Base-by-base conservation (phyloP, 805 yeast genomes). In the Saturnispora galanensis region DNA sequence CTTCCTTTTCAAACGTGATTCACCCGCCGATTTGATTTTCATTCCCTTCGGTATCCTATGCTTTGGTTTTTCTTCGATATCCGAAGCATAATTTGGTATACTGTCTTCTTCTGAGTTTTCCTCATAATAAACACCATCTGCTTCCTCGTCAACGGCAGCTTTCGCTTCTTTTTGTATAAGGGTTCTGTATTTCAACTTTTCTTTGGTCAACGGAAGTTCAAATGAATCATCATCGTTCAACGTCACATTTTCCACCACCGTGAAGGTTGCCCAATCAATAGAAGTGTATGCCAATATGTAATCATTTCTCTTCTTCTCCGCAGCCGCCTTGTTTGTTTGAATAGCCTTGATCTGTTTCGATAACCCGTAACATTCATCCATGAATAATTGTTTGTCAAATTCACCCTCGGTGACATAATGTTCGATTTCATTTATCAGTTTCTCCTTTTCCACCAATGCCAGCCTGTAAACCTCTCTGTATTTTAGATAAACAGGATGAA, bases 261-360 rank as follows among this genome's bases (percentile, higher is more conserved):
- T 68, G 56, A 89, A 90, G 50, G 84, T 85, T 45, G 80, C 79
- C 98, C 98, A 90, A 62, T 89, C 88, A 17, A 87, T 79, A 9
- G 83, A 74, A 0, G 89, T 86, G 62, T 72, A 85, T 35, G 74
- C 79, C 5, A 77, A 51, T 46, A 70, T 70, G 34, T 74, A 70
- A 38, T 59, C 51, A 38, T 57, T 60, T 41, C 44, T 59, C 49
- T 48, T 64, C 62, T 52, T 69, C 60, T 47, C 51, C 52, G 47
- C 57, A 53, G 32, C 57, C 10, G 43, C 42, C 8, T 38, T 57
- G 7, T 64, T 64, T 43, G 66, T 66, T 38, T 65, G 60, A 5
- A 56, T 56, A 42, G 70, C 50, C 16, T 61, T 65, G 16, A 65
- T 63, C 55, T 68, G 74, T 48, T 73, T 75, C 0, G 94, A 90